phyloP scores from a whole-genome alignment of 2,329 filamentous ascomycete genomes.

The Colletotrichum destructivum region DNA sequence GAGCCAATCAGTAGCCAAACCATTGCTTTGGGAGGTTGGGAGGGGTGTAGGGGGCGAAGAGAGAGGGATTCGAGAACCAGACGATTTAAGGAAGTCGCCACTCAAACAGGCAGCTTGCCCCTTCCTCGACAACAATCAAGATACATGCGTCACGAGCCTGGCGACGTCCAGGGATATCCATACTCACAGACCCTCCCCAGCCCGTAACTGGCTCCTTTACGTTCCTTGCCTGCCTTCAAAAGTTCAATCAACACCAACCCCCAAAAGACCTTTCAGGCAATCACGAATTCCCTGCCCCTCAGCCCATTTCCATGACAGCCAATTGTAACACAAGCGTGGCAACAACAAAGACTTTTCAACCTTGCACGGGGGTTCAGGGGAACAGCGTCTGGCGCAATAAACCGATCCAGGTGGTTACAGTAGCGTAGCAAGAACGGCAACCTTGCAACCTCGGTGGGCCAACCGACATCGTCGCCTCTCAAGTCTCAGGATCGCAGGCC shows the following conservation, averaged over 20 bases:
- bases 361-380: background rate
- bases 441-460: conserved; percentile 22
- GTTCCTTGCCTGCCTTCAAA: background rate
- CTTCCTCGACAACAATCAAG: conserved; percentile 10
- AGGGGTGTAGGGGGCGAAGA: background rate
- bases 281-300: conserved; percentile 1
- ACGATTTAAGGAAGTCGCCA: background rate
- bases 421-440: background rate
- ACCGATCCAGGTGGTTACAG: background rate
- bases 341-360: conserved; percentile 2
- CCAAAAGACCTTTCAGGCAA: conserved; percentile 1
- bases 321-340: background rate
- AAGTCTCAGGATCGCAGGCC: conserved; percentile 26
- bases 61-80: background rate
- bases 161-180: conserved; percentile 19
- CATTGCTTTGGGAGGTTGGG: conserved; percentile 17
- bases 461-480: conserved; percentile 19
- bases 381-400: no score
- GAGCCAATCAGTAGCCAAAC: conserved; percentile 32
- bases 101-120: conserved; percentile 11
- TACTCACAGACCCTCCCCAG: conserved; percentile 12
- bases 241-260: background rate
- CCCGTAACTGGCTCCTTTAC: conserved; percentile 19
- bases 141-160: background rate
- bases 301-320: conserved; percentile 13